Base-by-base conservation (phyloP, 805 yeast species). In the Kluyveromyces starmeri region DNA sequence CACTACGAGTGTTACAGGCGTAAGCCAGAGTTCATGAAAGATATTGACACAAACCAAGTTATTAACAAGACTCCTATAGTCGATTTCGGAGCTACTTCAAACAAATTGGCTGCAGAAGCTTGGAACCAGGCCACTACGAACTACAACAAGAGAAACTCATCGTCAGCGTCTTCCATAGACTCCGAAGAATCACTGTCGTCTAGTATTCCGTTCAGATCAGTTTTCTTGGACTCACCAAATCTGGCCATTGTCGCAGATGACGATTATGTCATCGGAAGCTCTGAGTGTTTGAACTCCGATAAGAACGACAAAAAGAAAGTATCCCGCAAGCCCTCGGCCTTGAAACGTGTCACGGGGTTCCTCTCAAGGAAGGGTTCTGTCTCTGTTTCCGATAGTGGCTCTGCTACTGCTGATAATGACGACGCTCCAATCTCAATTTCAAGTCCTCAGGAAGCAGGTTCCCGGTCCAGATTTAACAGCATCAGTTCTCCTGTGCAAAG, bases 1-100 rank as follows among this genome's bases (percentile, higher is more conserved):
- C 97, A 88, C 51, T 88, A 86, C 53, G 95, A 88, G 48, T 83
- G 95, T 47, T 84, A 75, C 53, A 77, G 82, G 42, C 75, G 75
- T 31, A 88, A 86, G 51, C 89, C 92, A 2, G 53, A 69, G 3
- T 69, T 67, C 37, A 47, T 55, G 15, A 58, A 56, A 37, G 60
- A 53, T 27, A 38, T 43, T 0, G 18, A 17, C n/a, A 42, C 49
- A 1, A 51, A 52, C 20, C 36, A 36, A 3, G 48, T 60, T 18
- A 46, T 61, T 8, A 50, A 53, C 33, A 37, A 56, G 9, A 48
- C 59, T 2, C 62, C 67, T 15, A 27, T 36, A 2, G 53, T 60
- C 12, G 47, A 47, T 31, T 30, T 42, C 10, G 34, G 46, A 17
- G 21, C 36, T 23, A 35, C 30, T 11, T 40, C 43, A 7, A 40